These are phyloP conservation scores for Narthecium ossifragum DNA, from an alignment of 106 monocot genomes.

Conservation along the genomic window DNA sequence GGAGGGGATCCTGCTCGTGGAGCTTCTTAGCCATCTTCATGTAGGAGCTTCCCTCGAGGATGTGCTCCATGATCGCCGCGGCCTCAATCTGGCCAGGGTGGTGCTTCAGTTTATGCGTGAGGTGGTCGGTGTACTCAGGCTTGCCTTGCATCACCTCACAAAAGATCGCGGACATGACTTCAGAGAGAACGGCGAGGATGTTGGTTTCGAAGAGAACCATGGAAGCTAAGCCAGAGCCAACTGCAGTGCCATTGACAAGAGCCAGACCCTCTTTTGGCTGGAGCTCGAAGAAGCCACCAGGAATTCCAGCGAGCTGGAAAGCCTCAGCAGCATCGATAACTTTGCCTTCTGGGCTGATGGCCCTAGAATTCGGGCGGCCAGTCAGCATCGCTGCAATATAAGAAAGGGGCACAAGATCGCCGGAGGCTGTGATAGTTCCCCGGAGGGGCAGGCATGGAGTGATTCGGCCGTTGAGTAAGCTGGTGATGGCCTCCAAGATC, in stretches of 20 bases:
- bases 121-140: slow-evolving; percentile 90
- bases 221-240: slow-evolving; percentile 89
- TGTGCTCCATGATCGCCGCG: slow-evolving; percentile 89
- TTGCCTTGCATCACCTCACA: slow-evolving; percentile 95
- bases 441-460: slow-evolving; percentile 85
- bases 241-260: slow-evolving; percentile 91
- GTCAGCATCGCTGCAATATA: slow-evolving; percentile 89
- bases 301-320: slow-evolving; percentile 57
- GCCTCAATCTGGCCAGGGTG: slow-evolving; percentile 95
- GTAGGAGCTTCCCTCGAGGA: slow-evolving; percentile 67
- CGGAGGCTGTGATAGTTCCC: slow-evolving; percentile 91
- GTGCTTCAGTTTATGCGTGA: slow-evolving; percentile 93
- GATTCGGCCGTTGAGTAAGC: slow-evolving; percentile 55
- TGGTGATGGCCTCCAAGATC: slow-evolving; percentile 75
- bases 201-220: slow-evolving; percentile 80
- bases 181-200: slow-evolving; percentile 51
- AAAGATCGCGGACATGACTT: slow-evolving; percentile 77
- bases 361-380: slow-evolving; percentile 69
- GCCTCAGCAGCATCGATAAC: slow-evolving; percentile 57
- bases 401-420: slow-evolving; percentile 91
- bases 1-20: slow-evolving; percentile 55
- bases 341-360: slow-evolving; percentile 38
- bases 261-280: slow-evolving; percentile 97
- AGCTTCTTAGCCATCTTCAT: slow-evolving; percentile 56
- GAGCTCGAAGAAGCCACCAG: slow-evolving; percentile 73